Conservation (phyloP, 345 rosid genomes). For the Cochlearia excelsa region DNA sequence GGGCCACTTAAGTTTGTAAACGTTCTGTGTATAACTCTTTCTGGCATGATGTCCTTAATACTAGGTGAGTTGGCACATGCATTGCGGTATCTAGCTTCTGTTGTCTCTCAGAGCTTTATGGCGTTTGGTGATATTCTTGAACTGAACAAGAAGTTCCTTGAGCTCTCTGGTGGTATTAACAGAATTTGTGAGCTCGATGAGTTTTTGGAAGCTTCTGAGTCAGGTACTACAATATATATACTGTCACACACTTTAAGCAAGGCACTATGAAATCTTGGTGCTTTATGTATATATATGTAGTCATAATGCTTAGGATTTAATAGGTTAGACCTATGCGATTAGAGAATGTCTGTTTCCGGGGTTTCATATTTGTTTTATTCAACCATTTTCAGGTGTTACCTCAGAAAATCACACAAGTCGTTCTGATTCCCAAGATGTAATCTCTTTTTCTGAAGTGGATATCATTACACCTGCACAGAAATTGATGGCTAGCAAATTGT, state of each 20-base stretch:
- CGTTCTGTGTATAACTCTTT: conserved; percentile 7
- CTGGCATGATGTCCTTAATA: conserved; percentile 25
- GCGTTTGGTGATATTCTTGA: conserved; percentile 98
- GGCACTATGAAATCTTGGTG: background rate
- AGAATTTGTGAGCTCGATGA: conserved; percentile 95
- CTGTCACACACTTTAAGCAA: conserved; percentile 1
- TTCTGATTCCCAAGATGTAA: conserved; percentile 45
- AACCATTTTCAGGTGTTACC: conserved; percentile 40
- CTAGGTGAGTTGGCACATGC: conserved; percentile 97
- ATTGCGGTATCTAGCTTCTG: conserved; percentile 91
- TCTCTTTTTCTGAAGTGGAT: conserved; percentile 75
- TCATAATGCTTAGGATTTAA: background rate
- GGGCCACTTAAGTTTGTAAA: conserved; percentile 1
- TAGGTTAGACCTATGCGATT: background rate
- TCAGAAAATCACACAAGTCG: conserved; percentile 37
- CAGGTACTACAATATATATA: conserved; percentile 45
- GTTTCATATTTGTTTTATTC: conserved; percentile 20
- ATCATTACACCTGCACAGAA: conserved; percentile 88
- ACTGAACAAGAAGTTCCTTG: conserved; percentile 82
- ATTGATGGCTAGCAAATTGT: conserved; percentile 79
- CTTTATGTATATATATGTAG: conserved; percentile 6
- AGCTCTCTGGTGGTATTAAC: conserved; percentile 88
- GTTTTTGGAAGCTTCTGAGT: conserved; percentile 79
- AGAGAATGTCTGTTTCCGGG: conserved; percentile 10
- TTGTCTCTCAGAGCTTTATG: conserved; percentile 96